Percentiles rank a stretch among this genome's conserved stretches.
These are phyloP conservation scores for Leishmania martiniquensis DNA, from an alignment of 208 protist species.

Conservation along the genomic window DNA sequence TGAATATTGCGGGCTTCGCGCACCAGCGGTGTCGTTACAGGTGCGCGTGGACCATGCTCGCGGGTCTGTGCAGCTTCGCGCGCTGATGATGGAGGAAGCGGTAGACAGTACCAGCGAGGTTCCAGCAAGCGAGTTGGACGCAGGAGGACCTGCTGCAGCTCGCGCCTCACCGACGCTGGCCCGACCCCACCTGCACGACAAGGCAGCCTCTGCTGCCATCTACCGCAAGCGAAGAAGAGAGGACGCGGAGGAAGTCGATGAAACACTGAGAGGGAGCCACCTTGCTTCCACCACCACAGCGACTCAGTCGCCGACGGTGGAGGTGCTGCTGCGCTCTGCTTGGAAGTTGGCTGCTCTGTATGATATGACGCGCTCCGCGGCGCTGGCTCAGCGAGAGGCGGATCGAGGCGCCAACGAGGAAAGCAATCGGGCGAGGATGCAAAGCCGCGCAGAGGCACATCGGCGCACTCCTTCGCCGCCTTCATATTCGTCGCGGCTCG, in stretches of 20 bases:
- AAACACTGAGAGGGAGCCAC: neutral
- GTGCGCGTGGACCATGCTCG: slow-evolving; percentile 28
- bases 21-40: slow-evolving; percentile 13
- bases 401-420: neutral
- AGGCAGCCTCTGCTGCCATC: neutral
- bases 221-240: slow-evolving; percentile 3
- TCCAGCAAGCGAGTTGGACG: neutral
- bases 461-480: neutral
- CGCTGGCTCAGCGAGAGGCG: neutral
- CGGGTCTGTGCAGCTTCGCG: slow-evolving; percentile 30
- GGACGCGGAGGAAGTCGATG: neutral
- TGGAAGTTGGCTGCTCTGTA: slow-evolving; percentile 42
- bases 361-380: slow-evolving; percentile 10
- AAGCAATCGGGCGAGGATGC: neutral
- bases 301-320: slow-evolving; percentile 16
- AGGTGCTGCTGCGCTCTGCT: slow-evolving; percentile 35
- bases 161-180: neutral
- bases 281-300: neutral
- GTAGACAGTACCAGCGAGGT: neutral
- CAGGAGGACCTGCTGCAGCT: neutral
- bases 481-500: neutral
- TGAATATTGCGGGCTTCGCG: neutral
- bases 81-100: neutral
- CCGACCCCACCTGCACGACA: neutral
- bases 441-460: neutral